A percentile compares a stretch with the other conserved stretches of the same genome.
phyloP scores from a whole-genome alignment of 148 eudicot species.

The Diospyros lotus region DNA sequence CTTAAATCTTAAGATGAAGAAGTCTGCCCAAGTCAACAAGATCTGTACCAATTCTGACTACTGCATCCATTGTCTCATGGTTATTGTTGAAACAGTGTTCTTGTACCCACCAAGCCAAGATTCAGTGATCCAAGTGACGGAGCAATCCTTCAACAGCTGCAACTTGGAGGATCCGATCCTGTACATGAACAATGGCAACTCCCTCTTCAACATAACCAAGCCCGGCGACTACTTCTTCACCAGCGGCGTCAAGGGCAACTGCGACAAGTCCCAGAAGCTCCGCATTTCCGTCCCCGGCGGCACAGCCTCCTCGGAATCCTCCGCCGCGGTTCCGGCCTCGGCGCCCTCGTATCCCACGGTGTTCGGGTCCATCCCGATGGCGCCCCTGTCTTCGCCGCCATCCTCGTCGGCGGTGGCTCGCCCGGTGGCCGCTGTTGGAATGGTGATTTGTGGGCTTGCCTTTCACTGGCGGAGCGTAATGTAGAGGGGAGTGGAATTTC shows the following conservation, averaged over 20 bases:
- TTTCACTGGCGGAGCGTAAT: not conserved
- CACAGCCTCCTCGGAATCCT: slow-evolving; percentile 23
- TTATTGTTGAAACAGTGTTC: slow-evolving; percentile 52
- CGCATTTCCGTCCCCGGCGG: slow-evolving; percentile 56
- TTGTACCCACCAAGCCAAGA: slow-evolving; percentile 95
- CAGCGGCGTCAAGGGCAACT: slow-evolving; percentile 63
- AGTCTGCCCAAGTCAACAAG: too few species aligned
- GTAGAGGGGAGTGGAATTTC: not conserved
- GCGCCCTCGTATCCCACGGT: slow-evolving; percentile 51
- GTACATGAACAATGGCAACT: slow-evolving; percentile 78
- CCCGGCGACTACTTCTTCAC: slow-evolving; percentile 72
- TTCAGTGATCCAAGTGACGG: slow-evolving; percentile 74
- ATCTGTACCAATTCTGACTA: too few species aligned
- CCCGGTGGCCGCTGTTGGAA: too few species aligned
- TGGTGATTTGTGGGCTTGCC: not conserved
- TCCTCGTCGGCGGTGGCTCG: slow-evolving; percentile 18
- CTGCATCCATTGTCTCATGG: too few species aligned
- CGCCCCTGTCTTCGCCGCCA: slow-evolving; percentile 20
- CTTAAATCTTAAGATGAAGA: too few species aligned
- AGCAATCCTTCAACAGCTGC: slow-evolving; percentile 52
- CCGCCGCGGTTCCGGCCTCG: slow-evolving; percentile 25
- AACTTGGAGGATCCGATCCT: slow-evolving; percentile 68
- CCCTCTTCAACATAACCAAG: slow-evolving; percentile 63
- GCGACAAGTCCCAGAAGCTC: slow-evolving; percentile 69
- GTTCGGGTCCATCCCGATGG: slow-evolving; percentile 67